A percentile compares a stretch with the other conserved stretches of the same genome.
phyloP scores from a whole-genome alignment of 805 yeast genomes.

The Candida manassasensis region DNA sequence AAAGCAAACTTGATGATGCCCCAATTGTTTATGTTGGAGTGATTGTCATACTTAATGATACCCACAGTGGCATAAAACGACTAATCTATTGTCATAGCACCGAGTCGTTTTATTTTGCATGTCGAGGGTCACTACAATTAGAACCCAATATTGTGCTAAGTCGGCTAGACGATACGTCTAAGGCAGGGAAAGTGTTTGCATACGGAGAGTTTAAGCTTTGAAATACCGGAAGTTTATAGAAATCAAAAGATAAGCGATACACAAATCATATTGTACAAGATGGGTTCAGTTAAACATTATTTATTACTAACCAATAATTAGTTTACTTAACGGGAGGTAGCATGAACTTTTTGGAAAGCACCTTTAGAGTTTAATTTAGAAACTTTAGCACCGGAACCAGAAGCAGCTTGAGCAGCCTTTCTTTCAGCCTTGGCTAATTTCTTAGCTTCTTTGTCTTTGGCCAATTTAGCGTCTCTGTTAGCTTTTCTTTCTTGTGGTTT shows the following conservation, averaged over 20 bases:
- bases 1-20: slow-evolving; percentile 3
- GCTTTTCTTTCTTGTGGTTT: slow-evolving; percentile 99
- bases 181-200: slow-evolving; percentile 19
- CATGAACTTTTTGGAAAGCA: slow-evolving; percentile 94
- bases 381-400: slow-evolving; percentile 61
- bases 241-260: slow-evolving; percentile 7
- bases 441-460: slow-evolving; percentile 81
- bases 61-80: slow-evolving; percentile 5
- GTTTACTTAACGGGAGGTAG: slow-evolving; percentile 82
- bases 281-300: slow-evolving; percentile 1
- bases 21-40: slow-evolving; percentile 28
- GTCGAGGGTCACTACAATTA: slow-evolving; percentile 8
- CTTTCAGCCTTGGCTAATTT: slow-evolving; percentile 90
- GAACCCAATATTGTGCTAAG: slow-evolving; percentile 22
- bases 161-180: slow-evolving; percentile 10
- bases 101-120: slow-evolving; percentile 33
- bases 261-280: slow-evolving; percentile 2
- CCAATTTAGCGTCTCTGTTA: slow-evolving; percentile 86
- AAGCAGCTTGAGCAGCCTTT: slow-evolving; percentile 90
- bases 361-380: slow-evolving; percentile 98
- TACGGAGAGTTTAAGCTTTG: slow-evolving; percentile 20
- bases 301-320: not conserved
- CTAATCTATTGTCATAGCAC: slow-evolving; percentile 37
- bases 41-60: slow-evolving; percentile 17
- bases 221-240: too few relatives aligned